Percentiles rank a stretch among this genome's conserved stretches.
phyloP scores from a whole-genome alignment of 2,329 filamentous ascomycete species.

The Periconia macrospinosa region DNA sequence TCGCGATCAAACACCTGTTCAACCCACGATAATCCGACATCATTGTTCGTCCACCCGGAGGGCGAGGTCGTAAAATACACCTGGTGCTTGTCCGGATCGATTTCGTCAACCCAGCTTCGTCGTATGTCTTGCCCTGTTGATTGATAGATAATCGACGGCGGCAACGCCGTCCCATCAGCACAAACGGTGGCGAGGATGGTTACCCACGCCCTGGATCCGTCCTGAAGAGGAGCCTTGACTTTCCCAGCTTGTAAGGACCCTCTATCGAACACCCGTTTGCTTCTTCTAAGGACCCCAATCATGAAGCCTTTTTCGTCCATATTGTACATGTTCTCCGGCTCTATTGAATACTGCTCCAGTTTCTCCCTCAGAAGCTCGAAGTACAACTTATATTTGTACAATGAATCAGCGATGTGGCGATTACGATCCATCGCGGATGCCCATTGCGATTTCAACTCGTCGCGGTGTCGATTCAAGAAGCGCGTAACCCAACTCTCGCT shows the following conservation, averaged over 20 bases:
- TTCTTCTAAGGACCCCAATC: too few species aligned
- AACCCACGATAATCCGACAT: constrained; percentile 1
- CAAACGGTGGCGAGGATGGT: constrained; percentile 6
- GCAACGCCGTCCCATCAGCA: constrained; percentile 8
- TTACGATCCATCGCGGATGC: too few species aligned
- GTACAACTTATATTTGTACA: too few species aligned
- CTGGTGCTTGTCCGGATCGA: not conserved
- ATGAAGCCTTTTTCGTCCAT: too few species aligned
- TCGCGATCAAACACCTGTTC: constrained; percentile 7
- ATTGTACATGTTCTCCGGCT: too few species aligned
- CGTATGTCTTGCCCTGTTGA: constrained; percentile 1
- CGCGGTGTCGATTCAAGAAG: too few species aligned
- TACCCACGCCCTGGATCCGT: constrained; percentile 9
- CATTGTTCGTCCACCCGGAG: constrained; percentile 1
- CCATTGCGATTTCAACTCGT: too few species aligned
- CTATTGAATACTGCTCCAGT: too few species aligned
- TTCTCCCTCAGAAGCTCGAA: too few species aligned
- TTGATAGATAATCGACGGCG: constrained; percentile 11
- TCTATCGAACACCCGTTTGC: too few species aligned
- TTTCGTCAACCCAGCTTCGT: constrained; percentile 7
- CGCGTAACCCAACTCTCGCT: not conserved
- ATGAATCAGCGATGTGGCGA: too few species aligned
- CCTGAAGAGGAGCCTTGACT: not conserved
- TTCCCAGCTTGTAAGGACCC: too few species aligned
- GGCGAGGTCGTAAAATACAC: constrained; percentile 1